Evolutionary conservation across 139 green algal species (phyloP).

Genomic region (Chlorella sp.): DNA sequence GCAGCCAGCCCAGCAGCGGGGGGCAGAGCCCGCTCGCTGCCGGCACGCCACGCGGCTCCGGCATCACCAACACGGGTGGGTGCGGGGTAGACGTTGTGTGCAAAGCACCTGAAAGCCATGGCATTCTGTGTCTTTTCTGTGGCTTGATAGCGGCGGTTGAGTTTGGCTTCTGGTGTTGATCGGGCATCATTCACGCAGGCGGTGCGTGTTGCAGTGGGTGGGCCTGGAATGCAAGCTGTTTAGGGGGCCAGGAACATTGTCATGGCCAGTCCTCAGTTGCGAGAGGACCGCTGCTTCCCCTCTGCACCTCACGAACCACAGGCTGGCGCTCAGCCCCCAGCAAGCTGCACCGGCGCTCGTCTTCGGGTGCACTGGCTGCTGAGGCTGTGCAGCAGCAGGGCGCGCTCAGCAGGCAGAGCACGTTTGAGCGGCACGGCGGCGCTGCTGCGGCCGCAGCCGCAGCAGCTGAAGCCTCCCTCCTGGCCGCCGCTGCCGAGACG

Average conservation of each 20-base stretch:
- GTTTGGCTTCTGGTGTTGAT: too few relatives aligned
- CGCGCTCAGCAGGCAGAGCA: slow-evolving; percentile 20
- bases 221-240: too few relatives aligned
- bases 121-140: background rate
- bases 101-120: background rate
- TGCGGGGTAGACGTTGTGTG: background rate
- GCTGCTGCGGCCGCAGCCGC: background rate
- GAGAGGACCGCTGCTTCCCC: background rate
- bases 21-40: background rate
- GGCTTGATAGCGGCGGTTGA: too few relatives aligned
- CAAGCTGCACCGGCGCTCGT: slow-evolving; percentile 22
- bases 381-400: background rate
- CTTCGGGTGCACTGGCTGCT: background rate
- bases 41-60: background rate
- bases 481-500: background rate
- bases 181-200: too few relatives aligned
- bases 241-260: too few relatives aligned
- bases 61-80: background rate
- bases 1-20: slow-evolving; percentile 25
- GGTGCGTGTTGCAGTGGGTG: background rate
- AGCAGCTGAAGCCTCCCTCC: background rate
- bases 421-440: background rate
- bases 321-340: slow-evolving; percentile 20
- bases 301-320: background rate
- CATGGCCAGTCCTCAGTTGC: too few relatives aligned